phyloP scores from a whole-genome alignment of 371 early-diverging fungal species.

The Mortierella sp. region DNA sequence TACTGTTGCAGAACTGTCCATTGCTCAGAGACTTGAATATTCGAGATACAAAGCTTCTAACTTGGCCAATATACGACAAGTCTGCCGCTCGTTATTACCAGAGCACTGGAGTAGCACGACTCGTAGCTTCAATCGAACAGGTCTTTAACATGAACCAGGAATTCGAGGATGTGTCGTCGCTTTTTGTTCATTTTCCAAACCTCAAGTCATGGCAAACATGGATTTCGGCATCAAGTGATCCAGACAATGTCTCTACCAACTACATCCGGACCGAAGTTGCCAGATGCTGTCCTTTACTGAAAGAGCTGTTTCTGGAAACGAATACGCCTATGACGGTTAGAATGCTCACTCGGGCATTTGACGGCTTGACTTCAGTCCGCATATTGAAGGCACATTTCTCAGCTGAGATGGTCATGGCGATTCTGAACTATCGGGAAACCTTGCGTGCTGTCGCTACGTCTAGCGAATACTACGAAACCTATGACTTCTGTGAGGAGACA shows the following conservation, averaged over 20 bases:
- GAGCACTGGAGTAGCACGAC: background rate
- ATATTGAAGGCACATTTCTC: background rate
- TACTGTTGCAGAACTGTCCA: background rate
- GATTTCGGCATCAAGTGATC: no score
- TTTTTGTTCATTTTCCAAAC: background rate
- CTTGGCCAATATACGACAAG: background rate
- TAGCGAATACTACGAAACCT: no score
- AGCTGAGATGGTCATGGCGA: constrained; percentile 3
- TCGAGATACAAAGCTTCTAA: background rate
- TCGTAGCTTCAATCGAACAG: background rate
- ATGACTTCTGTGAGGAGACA: no score
- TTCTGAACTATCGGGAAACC: background rate
- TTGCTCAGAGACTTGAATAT: background rate
- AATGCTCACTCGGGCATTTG: background rate
- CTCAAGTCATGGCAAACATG: background rate
- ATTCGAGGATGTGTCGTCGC: background rate
- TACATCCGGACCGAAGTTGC: background rate
- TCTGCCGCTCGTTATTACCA: background rate
- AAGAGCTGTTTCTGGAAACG: background rate
- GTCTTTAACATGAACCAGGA: background rate
- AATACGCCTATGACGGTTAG: no score
- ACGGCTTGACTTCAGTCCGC: background rate
- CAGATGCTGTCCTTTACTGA: background rate
- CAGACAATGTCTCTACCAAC: background rate
- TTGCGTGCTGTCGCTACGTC: background rate